Evolutionary conservation across 768 basidiomycete genomes (phyloP).

Genomic region (Amyloporia xantha): DNA sequence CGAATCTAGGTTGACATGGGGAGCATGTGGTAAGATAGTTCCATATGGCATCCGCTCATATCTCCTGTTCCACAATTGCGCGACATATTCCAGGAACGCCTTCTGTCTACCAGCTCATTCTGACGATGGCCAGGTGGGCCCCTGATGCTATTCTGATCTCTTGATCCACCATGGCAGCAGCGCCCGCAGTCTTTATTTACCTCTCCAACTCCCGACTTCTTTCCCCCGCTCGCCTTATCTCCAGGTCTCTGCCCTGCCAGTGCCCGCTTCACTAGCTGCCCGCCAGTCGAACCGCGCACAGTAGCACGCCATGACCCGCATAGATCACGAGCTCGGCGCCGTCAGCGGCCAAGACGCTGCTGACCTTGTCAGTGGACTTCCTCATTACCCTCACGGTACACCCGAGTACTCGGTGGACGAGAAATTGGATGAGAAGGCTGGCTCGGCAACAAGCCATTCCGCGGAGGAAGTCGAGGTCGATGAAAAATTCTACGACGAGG

Average conservation of each 20-base stretch:
- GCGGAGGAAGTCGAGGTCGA: constrained; percentile 2
- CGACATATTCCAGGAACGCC: not conserved
- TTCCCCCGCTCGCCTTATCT: not conserved
- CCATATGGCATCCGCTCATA: not conserved
- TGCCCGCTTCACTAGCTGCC: not conserved
- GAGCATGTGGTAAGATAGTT: not conserved
- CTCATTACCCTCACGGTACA: not conserved
- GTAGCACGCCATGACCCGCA: not conserved
- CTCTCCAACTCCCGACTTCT: no score
- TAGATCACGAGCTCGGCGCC: constrained; percentile 1
- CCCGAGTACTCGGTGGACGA: not conserved
- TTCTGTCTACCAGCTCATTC: no score
- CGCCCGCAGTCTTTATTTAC: no score
- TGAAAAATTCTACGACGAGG: constrained; percentile 1
- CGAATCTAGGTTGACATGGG: not conserved
- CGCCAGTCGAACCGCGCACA: not conserved
- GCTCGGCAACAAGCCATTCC: not conserved
- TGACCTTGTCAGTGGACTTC: not conserved
- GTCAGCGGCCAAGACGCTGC: not conserved
- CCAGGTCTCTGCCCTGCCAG: not conserved
- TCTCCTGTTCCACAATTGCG: not conserved
- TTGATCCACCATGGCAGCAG: no score
- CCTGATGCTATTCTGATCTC: no score
- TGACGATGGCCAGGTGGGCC: not conserved
- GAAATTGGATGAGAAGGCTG: not conserved